Evolutionary conservation across 176 grass and related monocot genomes (phyloP).

Genomic region (Oryza meyeriana): DNA sequence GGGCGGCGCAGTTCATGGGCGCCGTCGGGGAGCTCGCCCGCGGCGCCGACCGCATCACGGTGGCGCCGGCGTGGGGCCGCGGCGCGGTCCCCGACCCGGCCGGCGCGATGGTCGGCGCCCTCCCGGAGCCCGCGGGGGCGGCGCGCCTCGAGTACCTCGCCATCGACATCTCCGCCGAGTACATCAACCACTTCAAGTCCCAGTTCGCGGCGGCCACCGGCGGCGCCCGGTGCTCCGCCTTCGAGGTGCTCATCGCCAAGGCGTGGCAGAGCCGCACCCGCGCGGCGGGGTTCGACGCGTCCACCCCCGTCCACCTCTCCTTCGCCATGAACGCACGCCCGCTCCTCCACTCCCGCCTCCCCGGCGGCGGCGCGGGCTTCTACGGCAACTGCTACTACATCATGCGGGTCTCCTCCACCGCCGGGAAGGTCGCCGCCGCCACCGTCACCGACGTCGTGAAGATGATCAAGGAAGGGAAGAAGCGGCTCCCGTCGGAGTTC

Average conservation of each 20-base stretch:
- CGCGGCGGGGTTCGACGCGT: slow-evolving; percentile 38
- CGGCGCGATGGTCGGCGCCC: slow-evolving; percentile 39
- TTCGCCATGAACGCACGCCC: slow-evolving; percentile 90
- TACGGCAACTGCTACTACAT: slow-evolving; percentile 98
- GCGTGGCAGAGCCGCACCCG: slow-evolving; percentile 76
- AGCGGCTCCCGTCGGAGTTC: slow-evolving; percentile 61
- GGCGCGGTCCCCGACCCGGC: slow-evolving; percentile 55
- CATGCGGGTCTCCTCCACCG: slow-evolving; percentile 59
- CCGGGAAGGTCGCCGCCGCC: slow-evolving; percentile 21
- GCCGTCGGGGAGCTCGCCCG: slow-evolving; percentile 76
- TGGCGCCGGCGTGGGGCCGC: slow-evolving; percentile 50
- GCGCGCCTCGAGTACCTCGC: slow-evolving; percentile 61
- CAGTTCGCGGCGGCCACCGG: slow-evolving; percentile 42
- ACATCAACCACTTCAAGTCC: slow-evolving; percentile 82
- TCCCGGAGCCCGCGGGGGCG: slow-evolving; percentile 42
- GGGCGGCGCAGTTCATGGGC: slow-evolving; percentile 81
- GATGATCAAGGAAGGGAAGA: slow-evolving; percentile 80
- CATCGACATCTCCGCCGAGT: slow-evolving; percentile 79
- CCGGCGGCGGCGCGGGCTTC: slow-evolving; percentile 40
- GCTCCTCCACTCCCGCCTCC: slow-evolving; percentile 30
- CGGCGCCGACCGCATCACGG: slow-evolving; percentile 22
- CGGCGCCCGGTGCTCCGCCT: slow-evolving; percentile 68
- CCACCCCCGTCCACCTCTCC: slow-evolving; percentile 50
- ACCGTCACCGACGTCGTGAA: slow-evolving; percentile 64
- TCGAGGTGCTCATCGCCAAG: slow-evolving; percentile 89